Evolutionary conservation across 2,329 filamentous ascomycete species (phyloP).

Genomic region (Monosporascus cannonballus): DNA sequence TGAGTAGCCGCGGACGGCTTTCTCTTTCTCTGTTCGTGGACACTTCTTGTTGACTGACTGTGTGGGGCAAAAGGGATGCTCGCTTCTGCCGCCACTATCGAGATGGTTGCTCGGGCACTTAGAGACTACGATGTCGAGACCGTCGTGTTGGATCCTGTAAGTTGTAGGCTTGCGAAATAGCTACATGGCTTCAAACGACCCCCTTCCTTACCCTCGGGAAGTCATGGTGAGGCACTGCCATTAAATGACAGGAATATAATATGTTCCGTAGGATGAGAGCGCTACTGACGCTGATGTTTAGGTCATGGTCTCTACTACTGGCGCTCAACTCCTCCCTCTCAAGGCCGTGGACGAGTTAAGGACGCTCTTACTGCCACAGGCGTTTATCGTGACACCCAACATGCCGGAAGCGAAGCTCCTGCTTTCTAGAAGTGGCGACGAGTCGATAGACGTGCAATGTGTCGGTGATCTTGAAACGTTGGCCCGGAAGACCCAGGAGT

Average conservation of each 20-base stretch:
- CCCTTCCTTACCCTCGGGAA: no score
- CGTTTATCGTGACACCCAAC: constrained; percentile 71
- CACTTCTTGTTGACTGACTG: not conserved
- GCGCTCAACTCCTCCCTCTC: constrained; percentile 59
- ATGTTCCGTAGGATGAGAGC: not conserved
- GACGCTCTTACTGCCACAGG: constrained; percentile 54
- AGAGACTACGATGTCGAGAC: constrained; percentile 48
- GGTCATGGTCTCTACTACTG: constrained; percentile 92
- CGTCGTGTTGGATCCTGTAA: constrained; percentile 71
- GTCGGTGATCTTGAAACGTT: constrained; percentile 63
- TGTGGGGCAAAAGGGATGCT: constrained; percentile 62
- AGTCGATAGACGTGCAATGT: constrained; percentile 37
- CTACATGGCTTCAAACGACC: not conserved
- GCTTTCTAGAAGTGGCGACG: constrained; percentile 44
- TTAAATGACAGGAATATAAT: not conserved
- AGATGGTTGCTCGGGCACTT: constrained; percentile 61
- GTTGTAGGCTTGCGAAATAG: constrained; percentile 7
- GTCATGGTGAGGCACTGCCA: not conserved
- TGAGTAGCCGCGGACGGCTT: constrained; percentile 31
- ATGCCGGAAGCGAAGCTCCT: constrained; percentile 67
- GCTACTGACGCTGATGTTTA: constrained; percentile 27
- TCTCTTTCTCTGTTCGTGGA: not conserved
- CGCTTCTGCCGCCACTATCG: constrained; percentile 64
- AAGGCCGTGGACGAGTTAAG: constrained; percentile 58
- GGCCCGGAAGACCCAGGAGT: constrained; percentile 55